phyloP scores from a whole-genome alignment of 805 yeast species.

The Metschnikowia aberdeeniae region DNA sequence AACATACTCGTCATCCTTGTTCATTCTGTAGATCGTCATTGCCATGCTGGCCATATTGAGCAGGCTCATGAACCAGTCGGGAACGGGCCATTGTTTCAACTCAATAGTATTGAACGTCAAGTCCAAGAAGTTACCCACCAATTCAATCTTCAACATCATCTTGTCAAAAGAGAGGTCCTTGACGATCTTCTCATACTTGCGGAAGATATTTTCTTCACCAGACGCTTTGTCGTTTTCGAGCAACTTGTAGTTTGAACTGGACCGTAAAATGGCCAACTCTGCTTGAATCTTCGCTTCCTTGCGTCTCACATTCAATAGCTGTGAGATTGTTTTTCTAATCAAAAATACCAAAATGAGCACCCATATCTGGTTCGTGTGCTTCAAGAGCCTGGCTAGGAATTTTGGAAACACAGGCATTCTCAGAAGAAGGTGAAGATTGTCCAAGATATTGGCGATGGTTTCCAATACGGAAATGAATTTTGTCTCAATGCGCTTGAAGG shows the following conservation, averaged over 20 bases:
- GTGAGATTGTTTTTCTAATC: slow-evolving; percentile 39
- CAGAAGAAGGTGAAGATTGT: slow-evolving; percentile 40
- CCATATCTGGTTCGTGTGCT: slow-evolving; percentile 44
- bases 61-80: slow-evolving; percentile 40
- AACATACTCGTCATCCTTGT: slow-evolving; percentile 43
- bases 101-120: slow-evolving; percentile 39
- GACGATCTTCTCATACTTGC: slow-evolving; percentile 36
- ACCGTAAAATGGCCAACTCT: slow-evolving; percentile 31
- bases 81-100: slow-evolving; percentile 31
- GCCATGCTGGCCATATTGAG: slow-evolving; percentile 41
- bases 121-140: slow-evolving; percentile 40
- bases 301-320: slow-evolving; percentile 36
- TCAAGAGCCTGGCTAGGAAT: slow-evolving; percentile 25
- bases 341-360: slow-evolving; percentile 37
- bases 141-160: slow-evolving; percentile 38
- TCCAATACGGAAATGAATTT: slow-evolving; percentile 30
- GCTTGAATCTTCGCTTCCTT: slow-evolving; percentile 36
- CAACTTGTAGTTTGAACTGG: slow-evolving; percentile 20
- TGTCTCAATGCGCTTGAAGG: slow-evolving; percentile 30
- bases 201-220: slow-evolving; percentile 23
- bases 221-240: slow-evolving; percentile 19
- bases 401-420: slow-evolving; percentile 43
- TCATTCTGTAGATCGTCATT: slow-evolving; percentile 48
- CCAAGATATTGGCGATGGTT: slow-evolving; percentile 35
- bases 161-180: slow-evolving; percentile 42